Evolutionary conservation across 2,329 filamentous ascomycete genomes (phyloP).

Genomic region (Fusarium cicatricum): DNA sequence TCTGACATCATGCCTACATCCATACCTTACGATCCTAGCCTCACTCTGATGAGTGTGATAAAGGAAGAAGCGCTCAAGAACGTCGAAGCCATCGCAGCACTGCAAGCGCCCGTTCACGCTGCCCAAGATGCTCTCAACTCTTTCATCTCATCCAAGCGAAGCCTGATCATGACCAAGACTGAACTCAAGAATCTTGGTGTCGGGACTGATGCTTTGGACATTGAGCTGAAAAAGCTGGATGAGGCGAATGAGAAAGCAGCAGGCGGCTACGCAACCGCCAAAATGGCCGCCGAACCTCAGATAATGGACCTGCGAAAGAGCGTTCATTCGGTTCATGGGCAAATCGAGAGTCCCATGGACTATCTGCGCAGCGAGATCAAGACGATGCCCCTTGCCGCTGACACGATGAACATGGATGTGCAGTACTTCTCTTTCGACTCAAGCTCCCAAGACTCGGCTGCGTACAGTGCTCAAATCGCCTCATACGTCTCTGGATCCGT

Average conservation of each 20-base stretch:
- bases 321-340: background rate
- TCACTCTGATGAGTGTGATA: constrained; percentile 11
- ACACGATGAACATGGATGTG: constrained; percentile 29
- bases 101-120: constrained; percentile 10
- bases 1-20: constrained; percentile 12
- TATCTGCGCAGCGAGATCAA: constrained; percentile 20
- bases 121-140: constrained; percentile 27
- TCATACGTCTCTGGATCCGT: background rate
- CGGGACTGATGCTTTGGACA: background rate
- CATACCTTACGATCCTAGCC: constrained; percentile 23
- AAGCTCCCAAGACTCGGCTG: background rate
- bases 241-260: background rate
- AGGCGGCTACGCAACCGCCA: background rate
- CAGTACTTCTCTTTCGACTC: constrained; percentile 21
- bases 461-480: background rate
- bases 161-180: constrained; percentile 26
- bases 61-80: background rate
- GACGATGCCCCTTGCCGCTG: constrained; percentile 12
- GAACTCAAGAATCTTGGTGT: constrained; percentile 25
- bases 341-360: constrained; percentile 25
- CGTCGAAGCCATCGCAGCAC: background rate
- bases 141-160: constrained; percentile 13
- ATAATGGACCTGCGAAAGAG: background rate
- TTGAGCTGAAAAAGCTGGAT: background rate
- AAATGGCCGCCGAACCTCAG: background rate